A percentile compares a stretch with the other conserved stretches of the same genome.
Conservation (phyloP, 139 green algal genomes). For the Volvox reticuliferus region DNA sequence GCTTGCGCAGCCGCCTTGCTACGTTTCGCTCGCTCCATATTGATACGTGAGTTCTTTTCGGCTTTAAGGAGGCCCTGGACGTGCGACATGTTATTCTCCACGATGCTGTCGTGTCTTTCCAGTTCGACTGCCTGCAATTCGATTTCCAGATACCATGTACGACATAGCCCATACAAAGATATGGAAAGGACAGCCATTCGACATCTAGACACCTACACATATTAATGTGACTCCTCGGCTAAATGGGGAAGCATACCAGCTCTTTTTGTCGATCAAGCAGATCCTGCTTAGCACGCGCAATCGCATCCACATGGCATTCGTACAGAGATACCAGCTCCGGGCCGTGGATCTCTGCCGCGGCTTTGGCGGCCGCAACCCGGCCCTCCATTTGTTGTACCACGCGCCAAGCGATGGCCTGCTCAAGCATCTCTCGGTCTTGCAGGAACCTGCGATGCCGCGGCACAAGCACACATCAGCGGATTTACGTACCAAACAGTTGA, state of each 20-base stretch:
- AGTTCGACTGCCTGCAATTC: neutral
- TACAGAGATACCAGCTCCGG: slow-evolving; percentile 6
- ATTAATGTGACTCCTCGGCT: neutral
- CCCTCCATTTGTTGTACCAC: slow-evolving; percentile 33
- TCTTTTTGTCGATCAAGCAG: neutral
- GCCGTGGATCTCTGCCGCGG: neutral
- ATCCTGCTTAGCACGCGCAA: neutral
- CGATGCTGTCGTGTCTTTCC: neutral
- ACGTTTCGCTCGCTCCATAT: neutral
- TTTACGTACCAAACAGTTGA: neutral
- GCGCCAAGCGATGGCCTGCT: slow-evolving; percentile 39
- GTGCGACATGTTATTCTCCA: neutral
- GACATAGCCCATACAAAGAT: neutral
- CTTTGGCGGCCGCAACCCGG: neutral
- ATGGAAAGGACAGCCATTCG: neutral
- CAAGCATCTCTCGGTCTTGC: slow-evolving; percentile 30
- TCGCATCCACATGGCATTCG: neutral
- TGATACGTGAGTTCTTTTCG: neutral
- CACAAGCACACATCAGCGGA: neutral
- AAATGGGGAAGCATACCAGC: neutral
- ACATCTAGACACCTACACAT: too few species aligned
- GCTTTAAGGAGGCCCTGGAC: neutral
- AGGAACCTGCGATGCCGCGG: neutral
- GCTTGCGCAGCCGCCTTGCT: neutral
- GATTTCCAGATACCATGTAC: neutral